Evolutionary conservation across 768 basidiomycete genomes (phyloP).

Genomic region (Pluteus cervinus): DNA sequence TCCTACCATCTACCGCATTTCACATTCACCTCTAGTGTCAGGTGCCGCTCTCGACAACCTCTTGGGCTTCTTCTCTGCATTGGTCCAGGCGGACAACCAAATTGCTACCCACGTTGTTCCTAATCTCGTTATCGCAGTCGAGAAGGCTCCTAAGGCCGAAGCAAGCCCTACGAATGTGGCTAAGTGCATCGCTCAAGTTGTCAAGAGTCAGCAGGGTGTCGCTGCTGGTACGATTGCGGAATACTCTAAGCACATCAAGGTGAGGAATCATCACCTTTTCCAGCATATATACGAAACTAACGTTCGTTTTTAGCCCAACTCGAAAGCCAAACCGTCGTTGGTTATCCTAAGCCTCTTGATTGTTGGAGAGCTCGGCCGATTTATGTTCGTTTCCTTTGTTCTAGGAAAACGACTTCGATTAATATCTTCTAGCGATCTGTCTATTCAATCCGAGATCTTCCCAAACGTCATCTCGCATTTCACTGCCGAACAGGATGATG

Average conservation of each 20-base stretch:
- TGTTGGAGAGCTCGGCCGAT: constrained; percentile 89
- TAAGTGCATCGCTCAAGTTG: constrained; percentile 79
- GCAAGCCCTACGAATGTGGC: constrained; percentile 68
- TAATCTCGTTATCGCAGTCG: constrained; percentile 58
- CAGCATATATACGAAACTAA: constrained; percentile 1
- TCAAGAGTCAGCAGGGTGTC: constrained; percentile 60
- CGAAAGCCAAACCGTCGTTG: constrained; percentile 60
- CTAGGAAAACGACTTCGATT: constrained; percentile 7
- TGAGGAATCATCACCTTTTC: constrained; percentile 18
- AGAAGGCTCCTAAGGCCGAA: constrained; percentile 58
- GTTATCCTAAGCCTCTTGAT: constrained; percentile 82
- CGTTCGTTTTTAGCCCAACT: constrained; percentile 29
- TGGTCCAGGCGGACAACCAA: constrained; percentile 78
- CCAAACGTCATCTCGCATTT: constrained; percentile 68
- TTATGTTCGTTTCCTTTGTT: constrained; percentile 50
- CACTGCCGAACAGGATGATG: constrained; percentile 73
- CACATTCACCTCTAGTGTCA: constrained; percentile 75
- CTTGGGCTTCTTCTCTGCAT: constrained; percentile 72
- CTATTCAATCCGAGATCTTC: constrained; percentile 75
- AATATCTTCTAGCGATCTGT: constrained; percentile 68
- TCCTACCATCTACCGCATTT: constrained; percentile 57
- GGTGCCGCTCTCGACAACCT: constrained; percentile 77
- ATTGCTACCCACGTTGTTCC: constrained; percentile 81
- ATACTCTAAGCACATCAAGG: constrained; percentile 79
- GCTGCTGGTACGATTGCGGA: constrained; percentile 82